phyloP scores from a whole-genome alignment of 1,284 basidiomycete genomes.

The Golubevia pallescens region DNA sequence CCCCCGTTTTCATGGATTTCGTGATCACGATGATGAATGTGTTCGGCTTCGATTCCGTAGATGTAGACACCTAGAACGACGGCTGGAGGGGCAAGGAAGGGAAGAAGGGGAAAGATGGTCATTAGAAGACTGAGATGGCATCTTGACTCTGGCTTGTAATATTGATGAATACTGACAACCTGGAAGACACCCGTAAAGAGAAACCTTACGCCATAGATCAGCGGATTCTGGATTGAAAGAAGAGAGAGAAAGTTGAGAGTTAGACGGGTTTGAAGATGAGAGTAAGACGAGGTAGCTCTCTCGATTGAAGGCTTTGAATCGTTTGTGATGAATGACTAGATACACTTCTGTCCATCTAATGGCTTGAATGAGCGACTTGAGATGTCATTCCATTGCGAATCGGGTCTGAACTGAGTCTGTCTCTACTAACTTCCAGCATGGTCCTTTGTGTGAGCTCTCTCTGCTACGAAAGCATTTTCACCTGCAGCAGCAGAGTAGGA shows the following conservation, averaged over 20 bases:
- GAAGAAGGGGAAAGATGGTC: slow-evolving; percentile 2
- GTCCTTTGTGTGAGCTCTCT: slow-evolving; percentile 39
- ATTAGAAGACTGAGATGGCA: not conserved
- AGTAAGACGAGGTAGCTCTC: no score
- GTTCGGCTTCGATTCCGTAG: slow-evolving; percentile 54
- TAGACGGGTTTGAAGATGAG: no score
- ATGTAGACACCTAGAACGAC: slow-evolving; percentile 52
- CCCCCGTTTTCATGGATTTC: slow-evolving; percentile 49
- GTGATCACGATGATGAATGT: slow-evolving; percentile 47
- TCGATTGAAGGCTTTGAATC: no score
- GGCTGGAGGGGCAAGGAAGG: slow-evolving; percentile 8
- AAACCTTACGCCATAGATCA: slow-evolving; percentile 53
- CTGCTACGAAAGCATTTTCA: slow-evolving; percentile 33
- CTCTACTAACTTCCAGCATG: slow-evolving; percentile 26
- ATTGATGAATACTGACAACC: slow-evolving; percentile 23
- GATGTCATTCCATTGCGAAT: no score
- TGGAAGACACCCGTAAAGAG: slow-evolving; percentile 47
- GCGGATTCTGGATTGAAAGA: slow-evolving; percentile 32
- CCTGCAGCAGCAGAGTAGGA: not conserved
- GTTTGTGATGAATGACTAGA: no score
- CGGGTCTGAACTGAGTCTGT: no score
- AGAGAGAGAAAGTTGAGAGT: no score
- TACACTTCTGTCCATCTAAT: no score
- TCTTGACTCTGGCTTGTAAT: no score
- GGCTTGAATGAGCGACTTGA: no score